Evolutionary conservation across 257 asterid species (phyloP).

Genomic region (Fraxinus quadrangulata): DNA sequence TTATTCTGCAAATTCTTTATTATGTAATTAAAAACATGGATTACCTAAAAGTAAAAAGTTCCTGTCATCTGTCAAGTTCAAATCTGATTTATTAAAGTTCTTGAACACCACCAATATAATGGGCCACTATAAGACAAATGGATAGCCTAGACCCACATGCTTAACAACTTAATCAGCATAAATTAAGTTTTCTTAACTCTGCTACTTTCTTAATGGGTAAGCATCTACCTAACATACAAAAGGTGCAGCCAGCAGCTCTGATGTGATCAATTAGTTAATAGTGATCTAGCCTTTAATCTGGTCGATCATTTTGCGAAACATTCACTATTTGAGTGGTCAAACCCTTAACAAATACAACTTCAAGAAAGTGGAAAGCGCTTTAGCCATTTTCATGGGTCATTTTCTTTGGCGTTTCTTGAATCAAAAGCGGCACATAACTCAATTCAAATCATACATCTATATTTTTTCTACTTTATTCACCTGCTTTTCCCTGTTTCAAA

Average conservation of each 20-base stretch:
- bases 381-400: slow-evolving; percentile 25
- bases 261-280: background rate
- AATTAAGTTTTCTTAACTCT: slow-evolving; percentile 1
- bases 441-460: slow-evolving; percentile 44
- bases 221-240: slow-evolving; percentile 36
- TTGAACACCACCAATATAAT: background rate
- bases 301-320: slow-evolving; percentile 6
- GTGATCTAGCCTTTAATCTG: slow-evolving; percentile 32
- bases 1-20: background rate
- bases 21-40: background rate
- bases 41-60: background rate
- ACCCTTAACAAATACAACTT: slow-evolving; percentile 20
- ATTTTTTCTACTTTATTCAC: slow-evolving; percentile 34
- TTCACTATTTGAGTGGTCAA: slow-evolving; percentile 38
- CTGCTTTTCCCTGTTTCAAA: slow-evolving; percentile 42
- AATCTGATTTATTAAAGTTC: background rate
- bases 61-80: background rate
- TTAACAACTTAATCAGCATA: background rate
- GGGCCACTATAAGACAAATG: background rate
- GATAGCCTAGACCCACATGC: slow-evolving; percentile 17
- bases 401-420: slow-evolving; percentile 31
- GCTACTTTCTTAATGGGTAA: slow-evolving; percentile 65
- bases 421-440: slow-evolving; percentile 29
- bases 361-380: slow-evolving; percentile 42
- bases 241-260: background rate